Evolutionary conservation across 345 rosid genomes (phyloP), one percentile per base, ranked within the genome.

Genomic region (Mallotus nudiflorus): DNA sequence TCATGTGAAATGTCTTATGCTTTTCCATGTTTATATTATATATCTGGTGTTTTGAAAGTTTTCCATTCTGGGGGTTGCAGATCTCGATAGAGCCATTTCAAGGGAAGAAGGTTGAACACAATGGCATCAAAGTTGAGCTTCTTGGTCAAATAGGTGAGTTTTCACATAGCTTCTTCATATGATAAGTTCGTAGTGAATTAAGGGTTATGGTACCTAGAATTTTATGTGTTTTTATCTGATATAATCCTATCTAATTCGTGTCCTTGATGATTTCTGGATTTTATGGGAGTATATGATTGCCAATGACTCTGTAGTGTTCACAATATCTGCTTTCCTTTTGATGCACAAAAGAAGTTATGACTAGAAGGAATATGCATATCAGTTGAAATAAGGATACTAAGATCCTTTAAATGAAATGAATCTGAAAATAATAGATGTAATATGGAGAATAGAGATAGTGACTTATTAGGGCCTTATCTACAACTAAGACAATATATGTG

Each of bases 31-130:
- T 62, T 31, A 61, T 45, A 64, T 60, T 40, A 8, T 55, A 16
- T 29, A 44, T 11, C 22, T 59, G 40, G 24, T 64, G 35, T 48
- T 70, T 48, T 14, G 24, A 29, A 67, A 35, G 16, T 4, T 62
- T 68, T 55, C 31, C 12, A 25, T 2, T 40, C 19, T 66, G 62
- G 64, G 15, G 53, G 29, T 9, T 42, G 68, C 75, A 92, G 99
- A 80, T 95, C 51, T 80, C 83, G 24, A 70, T 95, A 74, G 99
- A 92, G 70, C 98, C 97, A 69, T 69, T 82, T 82, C 96, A 81
- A 79, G 99, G 98, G 86, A 90, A 92, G 75, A 95, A 90, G 74
- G 87, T 92, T 63, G 99, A 95, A 67, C 99, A 92, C 75, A 92
- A 90, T 78, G 98, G 99, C 75, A 86, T 92, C 19, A 95, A 92